phyloP scores from a whole-genome alignment of 1,139 yeast species.

The Eremothecium cymbalariae region DNA sequence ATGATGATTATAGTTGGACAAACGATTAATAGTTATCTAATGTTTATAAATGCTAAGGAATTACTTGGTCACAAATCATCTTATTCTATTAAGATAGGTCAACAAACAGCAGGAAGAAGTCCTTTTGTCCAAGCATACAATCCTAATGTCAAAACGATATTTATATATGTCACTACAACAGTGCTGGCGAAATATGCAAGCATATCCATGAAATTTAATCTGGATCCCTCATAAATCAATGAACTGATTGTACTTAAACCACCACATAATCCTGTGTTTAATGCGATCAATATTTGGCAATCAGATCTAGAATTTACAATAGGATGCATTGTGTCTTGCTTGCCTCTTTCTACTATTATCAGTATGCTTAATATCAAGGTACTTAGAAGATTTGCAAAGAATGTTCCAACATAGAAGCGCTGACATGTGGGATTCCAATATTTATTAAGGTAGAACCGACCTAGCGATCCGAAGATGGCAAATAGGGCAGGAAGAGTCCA shows the following conservation, averaged over 20 bases:
- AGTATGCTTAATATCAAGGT: conserved; percentile 48
- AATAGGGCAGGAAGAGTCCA: conserved; percentile 30
- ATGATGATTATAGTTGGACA: too few species aligned
- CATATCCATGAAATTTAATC: conserved; percentile 15
- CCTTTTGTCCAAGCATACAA: conserved; percentile 37
- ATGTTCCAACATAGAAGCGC: conserved; percentile 68
- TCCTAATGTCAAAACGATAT: conserved; percentile 45
- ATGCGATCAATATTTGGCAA: conserved; percentile 49
- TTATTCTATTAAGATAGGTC: too few species aligned
- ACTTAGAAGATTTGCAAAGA: conserved; percentile 56
- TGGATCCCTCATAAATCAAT: conserved; percentile 57
- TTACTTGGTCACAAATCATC: too few species aligned
- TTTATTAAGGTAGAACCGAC: conserved; percentile 49
- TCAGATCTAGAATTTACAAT: too few species aligned
- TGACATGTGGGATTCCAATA: conserved; percentile 37
- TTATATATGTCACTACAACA: conserved; percentile 35
- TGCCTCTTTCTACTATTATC: too few species aligned
- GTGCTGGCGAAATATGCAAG: conserved; percentile 19
- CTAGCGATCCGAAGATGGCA: conserved; percentile 30
- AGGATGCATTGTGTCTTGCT: too few species aligned
- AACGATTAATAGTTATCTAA: too few species aligned
- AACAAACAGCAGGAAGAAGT: conserved; percentile 7
- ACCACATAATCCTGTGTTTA: conserved; percentile 71
- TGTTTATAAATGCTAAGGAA: too few species aligned
- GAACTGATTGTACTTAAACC: conserved; percentile 71